These are phyloP conservation scores for Cryptosporidium sp. DNA, from an alignment of 169 alveolate species.

Conservation along the genomic window DNA sequence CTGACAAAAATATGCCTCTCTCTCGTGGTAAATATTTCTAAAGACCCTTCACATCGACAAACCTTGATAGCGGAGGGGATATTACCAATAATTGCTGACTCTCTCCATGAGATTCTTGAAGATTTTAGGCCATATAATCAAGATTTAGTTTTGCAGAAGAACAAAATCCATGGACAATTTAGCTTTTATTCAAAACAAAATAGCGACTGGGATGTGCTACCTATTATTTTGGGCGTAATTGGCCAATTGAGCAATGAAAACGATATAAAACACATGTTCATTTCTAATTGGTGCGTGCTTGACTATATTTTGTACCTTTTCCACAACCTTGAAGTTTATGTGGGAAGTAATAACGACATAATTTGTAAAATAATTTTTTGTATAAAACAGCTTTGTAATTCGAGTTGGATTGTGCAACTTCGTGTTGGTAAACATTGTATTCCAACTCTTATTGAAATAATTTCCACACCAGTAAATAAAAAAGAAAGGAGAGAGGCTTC, in stretches of 20 bases:
- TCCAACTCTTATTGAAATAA: constrained; percentile 41
- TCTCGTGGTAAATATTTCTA: constrained; percentile 34
- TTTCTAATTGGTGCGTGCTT: constrained; percentile 67
- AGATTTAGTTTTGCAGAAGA: background rate
- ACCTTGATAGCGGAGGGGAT: constrained; percentile 57
- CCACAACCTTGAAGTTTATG: constrained; percentile 37
- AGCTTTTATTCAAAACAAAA: background rate
- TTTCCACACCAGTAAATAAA: constrained; percentile 34
- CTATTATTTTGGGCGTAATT: constrained; percentile 36
- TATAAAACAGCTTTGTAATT: constrained; percentile 40
- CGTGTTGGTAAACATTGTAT: constrained; percentile 73
- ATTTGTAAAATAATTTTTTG: constrained; percentile 63
- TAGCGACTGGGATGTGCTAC: constrained; percentile 52
- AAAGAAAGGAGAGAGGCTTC: constrained; percentile 11
- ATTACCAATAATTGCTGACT: constrained; percentile 35
- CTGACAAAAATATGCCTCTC: constrained; percentile 65
- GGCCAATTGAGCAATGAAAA: constrained; percentile 61
- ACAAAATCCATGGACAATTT: background rate
- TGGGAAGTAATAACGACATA: constrained; percentile 28
- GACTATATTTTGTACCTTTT: constrained; percentile 41
- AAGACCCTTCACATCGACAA: constrained; percentile 50
- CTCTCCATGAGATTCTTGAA: constrained; percentile 43
- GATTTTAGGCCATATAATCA: constrained; percentile 18
- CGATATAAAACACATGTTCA: constrained; percentile 26
- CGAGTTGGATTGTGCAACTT: constrained; percentile 57